A percentile compares a stretch with the other conserved stretches of the same genome.
Evolutionary conservation across 768 basidiomycete genomes (phyloP).

Genomic region (Lanmaoa rubissima): DNA sequence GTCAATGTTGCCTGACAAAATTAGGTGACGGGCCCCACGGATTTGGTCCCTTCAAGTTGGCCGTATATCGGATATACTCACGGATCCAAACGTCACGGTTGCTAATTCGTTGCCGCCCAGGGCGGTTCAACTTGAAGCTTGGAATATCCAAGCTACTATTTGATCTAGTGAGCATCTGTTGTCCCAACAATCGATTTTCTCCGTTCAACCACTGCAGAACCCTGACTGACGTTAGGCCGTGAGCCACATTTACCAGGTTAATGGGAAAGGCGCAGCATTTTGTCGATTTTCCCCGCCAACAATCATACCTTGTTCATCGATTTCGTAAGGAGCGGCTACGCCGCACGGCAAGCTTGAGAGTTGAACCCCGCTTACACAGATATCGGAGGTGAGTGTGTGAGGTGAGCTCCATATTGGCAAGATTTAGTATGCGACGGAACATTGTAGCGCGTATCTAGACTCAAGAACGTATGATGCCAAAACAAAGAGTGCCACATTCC

Average conservation of each 20-base stretch:
- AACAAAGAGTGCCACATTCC: not conserved
- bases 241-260: conserved; percentile 2
- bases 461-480: not conserved
- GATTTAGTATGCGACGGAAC: no score
- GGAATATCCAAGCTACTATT: not conserved
- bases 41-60: not conserved
- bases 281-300: conserved; percentile 6
- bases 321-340: conserved; percentile 14
- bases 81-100: not conserved
- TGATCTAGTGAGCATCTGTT: not conserved
- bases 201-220: not conserved
- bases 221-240: conserved; percentile 19
- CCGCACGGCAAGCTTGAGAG: conserved; percentile 20
- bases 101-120: not conserved
- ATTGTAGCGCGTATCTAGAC: not conserved
- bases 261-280: conserved; percentile 16
- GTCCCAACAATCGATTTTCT: not conserved
- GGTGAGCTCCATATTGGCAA: not conserved
- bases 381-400: not conserved
- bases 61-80: no score
- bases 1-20: conserved; percentile 24
- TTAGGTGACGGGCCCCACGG: conserved; percentile 12
- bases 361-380: not conserved
- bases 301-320: not conserved
- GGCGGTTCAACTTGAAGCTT: not conserved